A percentile compares a stretch with the other conserved stretches of the same genome.
These are phyloP conservation scores for Raphanus sativus DNA, from an alignment of 345 rosid species.

Conservation along the genomic window DNA sequence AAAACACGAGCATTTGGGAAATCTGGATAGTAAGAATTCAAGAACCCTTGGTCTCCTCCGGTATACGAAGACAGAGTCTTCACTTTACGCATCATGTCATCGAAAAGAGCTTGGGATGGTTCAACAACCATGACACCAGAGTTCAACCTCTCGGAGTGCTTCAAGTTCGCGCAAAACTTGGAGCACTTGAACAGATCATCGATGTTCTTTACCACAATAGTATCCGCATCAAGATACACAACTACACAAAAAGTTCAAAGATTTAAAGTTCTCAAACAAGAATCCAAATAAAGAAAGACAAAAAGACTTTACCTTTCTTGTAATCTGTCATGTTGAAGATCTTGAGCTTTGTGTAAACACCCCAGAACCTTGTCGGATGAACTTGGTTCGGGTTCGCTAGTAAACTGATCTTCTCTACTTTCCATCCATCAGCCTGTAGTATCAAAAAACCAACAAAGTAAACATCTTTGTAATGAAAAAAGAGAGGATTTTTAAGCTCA, in stretches of 20 bases:
- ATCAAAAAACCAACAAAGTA: slow-evolving; percentile 3
- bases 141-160: slow-evolving; percentile 94
- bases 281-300: not conserved
- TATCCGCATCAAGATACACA: slow-evolving; percentile 98
- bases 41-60: slow-evolving; percentile 94
- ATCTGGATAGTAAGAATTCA: slow-evolving; percentile 75
- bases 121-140: slow-evolving; percentile 99
- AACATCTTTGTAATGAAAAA: not conserved
- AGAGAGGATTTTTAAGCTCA: not conserved
- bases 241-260: slow-evolving; percentile 47
- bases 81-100: slow-evolving; percentile 86
- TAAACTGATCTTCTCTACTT: slow-evolving; percentile 83
- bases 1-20: slow-evolving; percentile 84
- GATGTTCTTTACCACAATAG: slow-evolving; percentile 87
- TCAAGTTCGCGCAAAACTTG: slow-evolving; percentile 89
- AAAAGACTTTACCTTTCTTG: slow-evolving; percentile 58
- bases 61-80: slow-evolving; percentile 77
- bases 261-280: not conserved
- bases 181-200: slow-evolving; percentile 77
- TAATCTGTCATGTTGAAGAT: slow-evolving; percentile 89
- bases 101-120: slow-evolving; percentile 68
- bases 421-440: slow-evolving; percentile 95
- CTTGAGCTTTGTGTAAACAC: slow-evolving; percentile 93
- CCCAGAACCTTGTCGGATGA: slow-evolving; percentile 92
- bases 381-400: slow-evolving; percentile 85